phyloP scores from a whole-genome alignment of 257 asterid species.

The Knoxia roxburghii region DNA sequence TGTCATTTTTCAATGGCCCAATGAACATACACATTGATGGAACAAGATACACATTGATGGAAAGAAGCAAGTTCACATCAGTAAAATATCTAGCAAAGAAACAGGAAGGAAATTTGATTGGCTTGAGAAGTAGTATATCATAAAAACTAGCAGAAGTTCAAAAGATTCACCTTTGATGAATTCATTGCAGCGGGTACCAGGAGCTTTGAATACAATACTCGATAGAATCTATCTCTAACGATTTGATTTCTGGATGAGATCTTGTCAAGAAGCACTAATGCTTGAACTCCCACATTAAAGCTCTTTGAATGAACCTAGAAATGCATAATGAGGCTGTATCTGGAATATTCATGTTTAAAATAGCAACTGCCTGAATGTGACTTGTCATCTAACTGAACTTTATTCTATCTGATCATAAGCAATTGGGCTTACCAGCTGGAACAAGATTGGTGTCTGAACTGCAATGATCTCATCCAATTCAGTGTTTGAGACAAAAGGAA shows the following conservation, averaged over 20 bases:
- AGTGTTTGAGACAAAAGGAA: constrained; percentile 76
- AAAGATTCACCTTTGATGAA: constrained; percentile 70
- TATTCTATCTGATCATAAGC: neutral
- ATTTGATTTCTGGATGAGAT: constrained; percentile 86
- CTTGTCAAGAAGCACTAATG: constrained; percentile 93
- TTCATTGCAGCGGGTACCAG: constrained; percentile 90
- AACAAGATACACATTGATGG: neutral
- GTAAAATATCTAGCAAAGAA: neutral
- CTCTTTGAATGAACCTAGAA: constrained; percentile 88
- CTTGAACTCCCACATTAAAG: constrained; percentile 97
- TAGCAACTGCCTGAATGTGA: neutral
- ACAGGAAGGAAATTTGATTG: too few relatives aligned
- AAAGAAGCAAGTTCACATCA: neutral
- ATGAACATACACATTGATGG: constrained; percentile 44
- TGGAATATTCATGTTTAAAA: neutral
- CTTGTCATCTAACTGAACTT: neutral
- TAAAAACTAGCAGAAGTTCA: neutral
- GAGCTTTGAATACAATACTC: constrained; percentile 92
- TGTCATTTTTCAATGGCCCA: constrained; percentile 92
- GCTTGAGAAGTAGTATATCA: too few relatives aligned
- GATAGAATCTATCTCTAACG: constrained; percentile 90
- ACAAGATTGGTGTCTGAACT: constrained; percentile 80
- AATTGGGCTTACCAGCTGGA: constrained; percentile 66
- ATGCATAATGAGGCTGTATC: constrained; percentile 14
- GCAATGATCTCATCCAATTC: constrained; percentile 80